A percentile compares a stretch with the other conserved stretches of the same genome.
Evolutionary conservation across 2,329 filamentous ascomycete genomes (phyloP).

Genomic region (Onygena corvina): DNA sequence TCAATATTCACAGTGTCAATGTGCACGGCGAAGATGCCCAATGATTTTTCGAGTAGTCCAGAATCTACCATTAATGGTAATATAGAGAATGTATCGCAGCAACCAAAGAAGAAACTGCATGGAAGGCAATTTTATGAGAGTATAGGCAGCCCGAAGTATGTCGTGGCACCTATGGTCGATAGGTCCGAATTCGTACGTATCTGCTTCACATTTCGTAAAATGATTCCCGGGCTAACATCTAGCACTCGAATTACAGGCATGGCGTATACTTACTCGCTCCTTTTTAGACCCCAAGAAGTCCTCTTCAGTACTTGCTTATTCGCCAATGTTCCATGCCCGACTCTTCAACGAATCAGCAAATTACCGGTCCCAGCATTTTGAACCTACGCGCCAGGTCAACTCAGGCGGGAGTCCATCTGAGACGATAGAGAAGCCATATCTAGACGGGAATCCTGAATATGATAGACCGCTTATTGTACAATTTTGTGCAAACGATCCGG

Average conservation of each 20-base stretch:
- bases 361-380: conserved; percentile 71
- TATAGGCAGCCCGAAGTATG: conserved; percentile 78
- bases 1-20: too few relatives aligned
- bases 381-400: conserved; percentile 42
- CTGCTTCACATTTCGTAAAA: conserved; percentile 12
- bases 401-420: conserved; percentile 15
- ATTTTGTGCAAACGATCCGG: conserved; percentile 57
- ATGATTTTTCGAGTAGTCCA: too few relatives aligned
- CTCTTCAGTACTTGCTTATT: conserved; percentile 66
- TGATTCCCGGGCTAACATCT: not conserved
- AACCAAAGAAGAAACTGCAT: conserved; percentile 48
- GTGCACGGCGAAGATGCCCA: not conserved
- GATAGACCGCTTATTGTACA: conserved; percentile 91
- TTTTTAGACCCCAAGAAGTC: conserved; percentile 61
- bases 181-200: conserved; percentile 84
- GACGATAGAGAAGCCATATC: conserved; percentile 36
- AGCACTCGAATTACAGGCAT: conserved; percentile 55
- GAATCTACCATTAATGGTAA: not conserved
- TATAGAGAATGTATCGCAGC: not conserved
- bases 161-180: conserved; percentile 96
- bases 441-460: conserved; percentile 74
- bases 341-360: conserved; percentile 65
- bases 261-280: conserved; percentile 90
- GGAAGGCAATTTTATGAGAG: conserved; percentile 90
- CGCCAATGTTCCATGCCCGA: conserved; percentile 91